These are phyloP conservation scores for Leccinum broughii DNA, from an alignment of 768 basidiomycete genomes.

Conservation along the genomic window DNA sequence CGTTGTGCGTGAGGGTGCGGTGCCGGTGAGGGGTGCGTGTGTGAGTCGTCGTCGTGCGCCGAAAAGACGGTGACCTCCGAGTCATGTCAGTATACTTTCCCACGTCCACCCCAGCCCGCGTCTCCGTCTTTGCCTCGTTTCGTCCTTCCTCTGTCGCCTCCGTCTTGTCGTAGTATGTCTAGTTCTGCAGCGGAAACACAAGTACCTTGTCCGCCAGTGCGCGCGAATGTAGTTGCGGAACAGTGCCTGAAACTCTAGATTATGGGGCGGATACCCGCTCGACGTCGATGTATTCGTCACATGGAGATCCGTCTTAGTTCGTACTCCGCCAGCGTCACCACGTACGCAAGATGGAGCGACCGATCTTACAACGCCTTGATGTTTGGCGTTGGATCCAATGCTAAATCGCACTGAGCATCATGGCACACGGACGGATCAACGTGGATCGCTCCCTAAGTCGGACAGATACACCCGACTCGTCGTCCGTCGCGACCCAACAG, in stretches of 20 bases:
- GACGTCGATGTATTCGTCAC: constrained; percentile 68
- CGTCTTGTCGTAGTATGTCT: constrained; percentile 81
- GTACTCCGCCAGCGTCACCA: constrained; percentile 75
- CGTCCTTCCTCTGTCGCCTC: constrained; percentile 53
- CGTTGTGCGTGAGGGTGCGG: too few species aligned
- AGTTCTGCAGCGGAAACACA: constrained; percentile 62
- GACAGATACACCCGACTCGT: constrained; percentile 70
- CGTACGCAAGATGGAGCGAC: constrained; percentile 73
- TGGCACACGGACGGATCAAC: not conserved
- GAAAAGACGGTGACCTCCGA: too few species aligned
- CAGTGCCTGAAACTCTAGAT: constrained; percentile 86
- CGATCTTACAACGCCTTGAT: constrained; percentile 61
- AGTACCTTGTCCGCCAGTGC: constrained; percentile 54
- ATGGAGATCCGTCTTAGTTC: constrained; percentile 79
- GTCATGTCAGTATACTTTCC: constrained; percentile 55
- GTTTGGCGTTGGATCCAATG: constrained; percentile 58
- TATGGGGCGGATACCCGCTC: constrained; percentile 37
- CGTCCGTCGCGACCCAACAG: constrained; percentile 55
- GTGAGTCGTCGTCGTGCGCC: too few species aligned
- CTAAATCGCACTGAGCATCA: constrained; percentile 36
- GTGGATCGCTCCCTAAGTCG: constrained; percentile 59
- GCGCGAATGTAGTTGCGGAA: constrained; percentile 88
- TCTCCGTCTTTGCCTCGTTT: constrained; percentile 54
- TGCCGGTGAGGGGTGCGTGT: too few species aligned
- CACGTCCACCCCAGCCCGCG: constrained; percentile 66